Evolutionary conservation across 495 filamentous ascomycete genomes (phyloP).

Genomic region (Thozetella sp.): DNA sequence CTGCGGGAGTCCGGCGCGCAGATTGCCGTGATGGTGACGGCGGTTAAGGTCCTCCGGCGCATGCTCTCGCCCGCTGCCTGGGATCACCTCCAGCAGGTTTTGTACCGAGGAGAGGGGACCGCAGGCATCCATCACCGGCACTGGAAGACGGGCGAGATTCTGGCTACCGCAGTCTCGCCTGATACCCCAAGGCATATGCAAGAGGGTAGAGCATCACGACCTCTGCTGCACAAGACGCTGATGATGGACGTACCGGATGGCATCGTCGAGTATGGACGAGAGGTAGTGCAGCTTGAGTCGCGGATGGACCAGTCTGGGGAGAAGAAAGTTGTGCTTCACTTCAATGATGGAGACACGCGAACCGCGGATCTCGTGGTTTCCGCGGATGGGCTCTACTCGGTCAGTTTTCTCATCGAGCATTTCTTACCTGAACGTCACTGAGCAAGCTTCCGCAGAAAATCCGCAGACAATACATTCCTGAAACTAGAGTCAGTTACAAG

Average conservation of each 20-base stretch:
- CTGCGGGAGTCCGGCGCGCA: background rate
- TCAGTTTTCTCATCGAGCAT: no score
- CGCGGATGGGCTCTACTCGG: background rate
- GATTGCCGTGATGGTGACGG: background rate
- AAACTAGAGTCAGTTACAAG: background rate
- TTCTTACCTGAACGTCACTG: no score
- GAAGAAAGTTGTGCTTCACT: background rate
- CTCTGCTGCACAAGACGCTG: background rate
- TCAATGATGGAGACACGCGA: background rate
- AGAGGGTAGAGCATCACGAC: background rate
- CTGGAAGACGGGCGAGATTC: background rate
- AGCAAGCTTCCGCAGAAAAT: no score
- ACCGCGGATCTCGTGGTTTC: background rate
- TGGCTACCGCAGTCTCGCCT: background rate
- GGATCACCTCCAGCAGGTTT: background rate
- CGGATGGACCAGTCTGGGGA: background rate
- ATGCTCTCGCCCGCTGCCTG: background rate
- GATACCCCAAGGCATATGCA: background rate
- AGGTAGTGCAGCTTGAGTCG: background rate
- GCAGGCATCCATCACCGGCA: background rate
- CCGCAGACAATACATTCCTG: background rate
- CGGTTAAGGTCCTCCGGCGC: background rate
- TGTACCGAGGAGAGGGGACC: background rate
- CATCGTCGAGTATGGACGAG: background rate
- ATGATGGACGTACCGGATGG: background rate